phyloP scores from a whole-genome alignment of 1,284 basidiomycete genomes.

The Sanghuangporus weigelae region DNA sequence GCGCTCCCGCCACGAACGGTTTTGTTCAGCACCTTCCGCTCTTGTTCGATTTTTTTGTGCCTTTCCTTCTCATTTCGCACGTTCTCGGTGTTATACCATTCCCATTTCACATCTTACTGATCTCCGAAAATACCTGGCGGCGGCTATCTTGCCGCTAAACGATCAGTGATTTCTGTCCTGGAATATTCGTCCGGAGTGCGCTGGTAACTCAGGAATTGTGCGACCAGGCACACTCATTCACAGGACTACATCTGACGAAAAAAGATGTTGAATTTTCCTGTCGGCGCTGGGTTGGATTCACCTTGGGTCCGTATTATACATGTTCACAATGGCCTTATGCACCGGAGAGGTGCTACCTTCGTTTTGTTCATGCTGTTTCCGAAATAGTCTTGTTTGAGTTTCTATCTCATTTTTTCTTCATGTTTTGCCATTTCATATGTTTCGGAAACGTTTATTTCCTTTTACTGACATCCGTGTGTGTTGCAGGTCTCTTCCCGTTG shows the following conservation, averaged over 20 bases:
- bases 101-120: background rate
- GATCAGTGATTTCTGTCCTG: background rate
- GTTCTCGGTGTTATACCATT: background rate
- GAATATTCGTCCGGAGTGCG: background rate
- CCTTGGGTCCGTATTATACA: background rate
- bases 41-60: background rate
- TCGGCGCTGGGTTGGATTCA: background rate
- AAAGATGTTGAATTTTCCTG: background rate
- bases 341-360: too few relatives aligned
- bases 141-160: background rate
- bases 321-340: too few relatives aligned
- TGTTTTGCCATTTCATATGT: background rate
- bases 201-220: background rate
- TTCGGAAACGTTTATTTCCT: background rate
- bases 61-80: background rate
- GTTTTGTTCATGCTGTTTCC: too few relatives aligned
- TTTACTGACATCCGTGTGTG: background rate
- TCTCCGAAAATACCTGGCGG: background rate
- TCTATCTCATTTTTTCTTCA: background rate
- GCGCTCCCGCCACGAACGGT: background rate
- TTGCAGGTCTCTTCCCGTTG: background rate
- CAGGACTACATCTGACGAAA: background rate
- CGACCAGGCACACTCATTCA: constrained; percentile 3
- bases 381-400: too few relatives aligned
- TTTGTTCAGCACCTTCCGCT: background rate